Conservation (phyloP, 257 asterid genomes). For the Lycium barbarum region DNA sequence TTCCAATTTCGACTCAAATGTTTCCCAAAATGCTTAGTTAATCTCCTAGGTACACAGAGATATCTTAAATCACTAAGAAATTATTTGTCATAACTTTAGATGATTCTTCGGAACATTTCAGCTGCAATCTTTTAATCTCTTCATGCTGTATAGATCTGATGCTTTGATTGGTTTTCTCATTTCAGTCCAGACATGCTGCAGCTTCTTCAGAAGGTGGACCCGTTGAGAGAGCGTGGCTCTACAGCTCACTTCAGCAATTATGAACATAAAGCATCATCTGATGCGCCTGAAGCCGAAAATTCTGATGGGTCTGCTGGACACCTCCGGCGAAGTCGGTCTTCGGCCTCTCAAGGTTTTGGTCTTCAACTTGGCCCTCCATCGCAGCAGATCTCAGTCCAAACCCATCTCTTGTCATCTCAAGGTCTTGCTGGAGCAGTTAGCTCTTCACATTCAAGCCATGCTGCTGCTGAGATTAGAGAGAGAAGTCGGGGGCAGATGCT, state of each 20-base stretch:
- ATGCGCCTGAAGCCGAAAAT: constrained; percentile 54
- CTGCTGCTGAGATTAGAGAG: constrained; percentile 55
- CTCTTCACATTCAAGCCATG: constrained; percentile 45
- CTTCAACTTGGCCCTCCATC: constrained; percentile 96
- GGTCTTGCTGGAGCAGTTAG: constrained; percentile 43
- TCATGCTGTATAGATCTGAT: background rate
- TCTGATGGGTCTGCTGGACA: constrained; percentile 59
- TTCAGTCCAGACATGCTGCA: constrained; percentile 90
- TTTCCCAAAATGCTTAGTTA: constrained; percentile 2
- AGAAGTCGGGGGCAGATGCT: constrained; percentile 42
- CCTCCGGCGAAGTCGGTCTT: constrained; percentile 60
- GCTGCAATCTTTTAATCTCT: constrained; percentile 16
- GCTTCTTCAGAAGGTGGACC: constrained; percentile 91
- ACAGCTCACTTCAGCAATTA: constrained; percentile 47
- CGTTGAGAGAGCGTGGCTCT: constrained; percentile 55
- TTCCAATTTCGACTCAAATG: background rate
- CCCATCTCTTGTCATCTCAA: constrained; percentile 52
- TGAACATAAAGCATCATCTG: constrained; percentile 55
- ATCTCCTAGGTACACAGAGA: background rate
- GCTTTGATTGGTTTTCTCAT: constrained; percentile 28
- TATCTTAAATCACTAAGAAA: constrained; percentile 1
- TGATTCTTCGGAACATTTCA: constrained; percentile 1
- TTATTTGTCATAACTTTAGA: constrained; percentile 13
- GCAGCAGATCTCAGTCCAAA: constrained; percentile 53
- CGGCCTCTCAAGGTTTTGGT: constrained; percentile 80